Conservation (phyloP, 2,329 filamentous ascomycete species). For the Penicillium aurantiogriseum region DNA sequence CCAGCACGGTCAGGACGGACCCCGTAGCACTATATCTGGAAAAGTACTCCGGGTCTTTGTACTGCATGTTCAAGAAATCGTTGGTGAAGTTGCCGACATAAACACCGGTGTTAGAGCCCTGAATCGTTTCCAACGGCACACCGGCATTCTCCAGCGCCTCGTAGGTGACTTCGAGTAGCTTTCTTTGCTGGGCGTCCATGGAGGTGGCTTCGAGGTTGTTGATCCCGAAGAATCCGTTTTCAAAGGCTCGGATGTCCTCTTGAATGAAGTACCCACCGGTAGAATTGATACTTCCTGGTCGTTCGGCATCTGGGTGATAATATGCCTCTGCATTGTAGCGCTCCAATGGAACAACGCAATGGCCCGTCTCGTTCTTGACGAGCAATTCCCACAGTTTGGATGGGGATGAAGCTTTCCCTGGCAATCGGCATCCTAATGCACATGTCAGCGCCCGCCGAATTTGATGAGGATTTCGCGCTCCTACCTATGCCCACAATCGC, state of each 20-base stretch:
- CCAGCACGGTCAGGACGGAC: neutral
- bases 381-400: neutral
- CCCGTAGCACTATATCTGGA: neutral
- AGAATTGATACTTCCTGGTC: neutral
- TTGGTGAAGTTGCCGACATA: conserved; percentile 3
- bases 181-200: conserved; percentile 10
- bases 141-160: conserved; percentile 8
- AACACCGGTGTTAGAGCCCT: conserved; percentile 1
- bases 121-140: neutral
- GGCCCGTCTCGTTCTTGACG: neutral
- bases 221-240: conserved; percentile 5
- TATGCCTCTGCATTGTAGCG: neutral
- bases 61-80: conserved; percentile 1
- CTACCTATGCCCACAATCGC: neutral
- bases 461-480: neutral
- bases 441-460: neutral
- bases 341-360: neutral
- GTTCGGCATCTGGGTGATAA: neutral
- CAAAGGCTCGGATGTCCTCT: conserved; percentile 1
- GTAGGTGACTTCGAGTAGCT: neutral
- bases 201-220: neutral
- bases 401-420: neutral
- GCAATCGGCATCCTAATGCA: neutral
- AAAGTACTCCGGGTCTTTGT: neutral
- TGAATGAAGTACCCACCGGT: conserved; percentile 4